These are phyloP conservation scores for Leccinum subatratum DNA, from an alignment of 1,284 basidiomycete genomes.

Conservation along the genomic window DNA sequence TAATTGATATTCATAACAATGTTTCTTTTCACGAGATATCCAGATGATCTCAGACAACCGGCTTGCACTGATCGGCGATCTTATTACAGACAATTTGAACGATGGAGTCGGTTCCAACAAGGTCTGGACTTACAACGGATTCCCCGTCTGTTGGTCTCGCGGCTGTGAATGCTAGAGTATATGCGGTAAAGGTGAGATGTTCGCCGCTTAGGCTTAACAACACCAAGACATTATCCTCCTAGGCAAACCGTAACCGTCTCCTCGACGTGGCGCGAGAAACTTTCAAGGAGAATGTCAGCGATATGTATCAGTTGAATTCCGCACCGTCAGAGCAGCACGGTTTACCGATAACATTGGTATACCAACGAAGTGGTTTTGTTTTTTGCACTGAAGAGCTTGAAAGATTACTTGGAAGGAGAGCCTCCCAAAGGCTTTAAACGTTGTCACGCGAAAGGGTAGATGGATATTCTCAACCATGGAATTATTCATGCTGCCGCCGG, in stretches of 20 bases:
- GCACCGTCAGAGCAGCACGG: constrained; percentile 56
- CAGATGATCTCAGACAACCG: constrained; percentile 73
- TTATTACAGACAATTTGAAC: constrained; percentile 64
- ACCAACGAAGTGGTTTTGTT: constrained; percentile 70
- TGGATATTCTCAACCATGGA: constrained; percentile 78
- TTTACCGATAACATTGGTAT: constrained; percentile 61
- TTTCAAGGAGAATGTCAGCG: constrained; percentile 83
- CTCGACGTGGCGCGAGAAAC: constrained; percentile 92
- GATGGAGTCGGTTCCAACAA: constrained; percentile 60
- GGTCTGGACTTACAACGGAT: constrained; percentile 37
- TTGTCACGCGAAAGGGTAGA: constrained; percentile 60
- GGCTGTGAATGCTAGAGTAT: constrained; percentile 71
- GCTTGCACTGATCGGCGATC: constrained; percentile 55
- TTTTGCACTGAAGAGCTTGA: constrained; percentile 66
- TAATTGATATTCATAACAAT: background rate
- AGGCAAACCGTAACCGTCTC: constrained; percentile 75
- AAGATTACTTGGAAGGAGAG: constrained; percentile 57
- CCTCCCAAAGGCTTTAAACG: constrained; percentile 68
- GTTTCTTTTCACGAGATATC: background rate
- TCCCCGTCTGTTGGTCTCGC: constrained; percentile 44
- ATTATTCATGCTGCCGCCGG: constrained; percentile 64
- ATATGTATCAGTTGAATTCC: constrained; percentile 69
- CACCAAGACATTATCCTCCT: background rate
- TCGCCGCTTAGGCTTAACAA: background rate
- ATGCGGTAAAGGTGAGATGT: constrained; percentile 67